Evolutionary conservation across 768 basidiomycete species (phyloP).

Genomic region (Tulasnella sp.): DNA sequence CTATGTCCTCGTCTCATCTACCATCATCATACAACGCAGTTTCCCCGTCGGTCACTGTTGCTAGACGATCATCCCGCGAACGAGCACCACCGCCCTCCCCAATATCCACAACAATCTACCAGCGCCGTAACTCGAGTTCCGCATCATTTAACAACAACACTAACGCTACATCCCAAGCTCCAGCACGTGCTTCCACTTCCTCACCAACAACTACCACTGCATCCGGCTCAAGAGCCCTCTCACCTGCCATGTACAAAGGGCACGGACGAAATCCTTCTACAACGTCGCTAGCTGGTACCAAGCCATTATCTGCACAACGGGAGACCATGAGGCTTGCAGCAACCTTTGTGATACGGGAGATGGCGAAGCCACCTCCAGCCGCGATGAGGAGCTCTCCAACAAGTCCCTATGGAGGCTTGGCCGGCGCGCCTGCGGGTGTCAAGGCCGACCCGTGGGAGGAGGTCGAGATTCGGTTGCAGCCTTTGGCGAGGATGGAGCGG

Average conservation of each 20-base stretch:
- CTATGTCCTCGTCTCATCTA: constrained; percentile 16
- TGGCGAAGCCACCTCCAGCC: constrained; percentile 48
- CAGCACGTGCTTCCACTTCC: constrained; percentile 21
- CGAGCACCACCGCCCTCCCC: constrained; percentile 8
- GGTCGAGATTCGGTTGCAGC: constrained; percentile 54
- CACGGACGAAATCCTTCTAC: constrained; percentile 40
- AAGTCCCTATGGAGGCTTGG: constrained; percentile 24
- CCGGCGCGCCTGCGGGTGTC: constrained; percentile 27
- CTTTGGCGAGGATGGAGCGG: constrained; percentile 55
- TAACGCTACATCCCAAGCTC: constrained; percentile 19
- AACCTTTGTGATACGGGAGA: constrained; percentile 53
- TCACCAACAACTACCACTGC: constrained; percentile 37
- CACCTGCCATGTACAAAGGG: constrained; percentile 34
- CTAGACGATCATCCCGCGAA: neutral
- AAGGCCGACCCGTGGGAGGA: constrained; percentile 46
- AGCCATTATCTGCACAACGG: constrained; percentile 43
- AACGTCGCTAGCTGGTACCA: neutral
- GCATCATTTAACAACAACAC: constrained; percentile 1
- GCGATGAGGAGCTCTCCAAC: constrained; percentile 35
- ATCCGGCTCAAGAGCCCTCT: constrained; percentile 26
- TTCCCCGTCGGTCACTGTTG: neutral
- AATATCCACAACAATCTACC: neutral
- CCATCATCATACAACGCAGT: constrained; percentile 4
- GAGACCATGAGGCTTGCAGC: constrained; percentile 58
- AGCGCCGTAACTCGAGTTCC: constrained; percentile 13